Base-by-base conservation (phyloP, 106 monocot genomes). In the Vanilla planifolia region DNA sequence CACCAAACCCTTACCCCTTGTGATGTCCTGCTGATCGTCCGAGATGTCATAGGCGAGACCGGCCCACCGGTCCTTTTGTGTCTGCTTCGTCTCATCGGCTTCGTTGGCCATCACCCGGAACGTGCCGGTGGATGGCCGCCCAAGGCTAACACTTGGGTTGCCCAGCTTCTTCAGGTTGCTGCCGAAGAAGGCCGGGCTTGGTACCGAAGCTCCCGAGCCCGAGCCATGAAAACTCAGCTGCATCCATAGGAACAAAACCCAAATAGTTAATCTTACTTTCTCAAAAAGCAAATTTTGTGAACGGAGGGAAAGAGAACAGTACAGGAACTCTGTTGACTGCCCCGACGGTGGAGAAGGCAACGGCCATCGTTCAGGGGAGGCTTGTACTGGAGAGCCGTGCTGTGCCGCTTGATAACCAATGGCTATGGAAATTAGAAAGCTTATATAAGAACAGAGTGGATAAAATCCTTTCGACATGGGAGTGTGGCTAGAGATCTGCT, bases 1-100 rank as follows among this genome's bases (percentile, higher is more conserved):
- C 3, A 84, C 96, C 48, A 68, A 3, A 2, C 91, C 96, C 72
- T 96, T 96, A 24, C 96, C 96, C 43, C 96, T 78, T 32, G 81
- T 81, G 69, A 96, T 96, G 37, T 96, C 96, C 71, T 96, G 91
- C 67, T 96, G 96, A 64, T 96, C 96, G 22, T 96, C 96, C 3
- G 96, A 96, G 0, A 21, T 64, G 57, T 96, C 96, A 32, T 19
- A 64, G 2, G 67, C 79, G 8, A 96, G 86, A 6, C 78, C 78
- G 0, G 15, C 59, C 96, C 96, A 96, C 25, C 58, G 67, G 78
- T 92, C 92, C 56, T 51, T 24, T 4, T 59, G 35, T 9, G 83
- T 80, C 72, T 95, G 85, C 77, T 95, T 95, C 28, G 39, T 15
- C 78, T 91, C 87, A 27, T 91, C 84, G 11, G 82, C 66, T 4